Evolutionary conservation across 192 early-diverging fungal species (phyloP).

Genomic region (Umbelopsis sp.): DNA sequence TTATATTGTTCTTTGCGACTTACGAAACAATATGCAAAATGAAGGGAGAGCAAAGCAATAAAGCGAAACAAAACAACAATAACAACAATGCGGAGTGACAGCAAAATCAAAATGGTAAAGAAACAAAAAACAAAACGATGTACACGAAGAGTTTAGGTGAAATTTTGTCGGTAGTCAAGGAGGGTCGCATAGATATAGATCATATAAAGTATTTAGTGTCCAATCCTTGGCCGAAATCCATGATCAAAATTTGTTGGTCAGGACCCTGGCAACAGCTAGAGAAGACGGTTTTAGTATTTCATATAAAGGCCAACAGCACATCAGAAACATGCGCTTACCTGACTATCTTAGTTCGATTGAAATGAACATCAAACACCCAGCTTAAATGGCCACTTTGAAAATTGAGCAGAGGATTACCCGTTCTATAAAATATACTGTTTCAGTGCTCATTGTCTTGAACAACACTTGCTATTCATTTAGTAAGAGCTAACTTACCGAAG

Average conservation of each 20-base stretch:
- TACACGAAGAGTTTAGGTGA: neutral
- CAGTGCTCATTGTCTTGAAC: neutral
- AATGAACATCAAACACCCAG: constrained; percentile 97
- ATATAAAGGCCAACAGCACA: neutral
- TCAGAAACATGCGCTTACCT: constrained; percentile 41
- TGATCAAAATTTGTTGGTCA: constrained; percentile 40
- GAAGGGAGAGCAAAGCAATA: neutral
- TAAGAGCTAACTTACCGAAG: constrained; percentile 38
- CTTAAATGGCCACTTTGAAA: constrained; percentile 76
- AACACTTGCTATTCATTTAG: neutral
- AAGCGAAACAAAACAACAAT: neutral
- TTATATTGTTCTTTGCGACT: neutral
- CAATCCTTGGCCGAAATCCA: constrained; percentile 41
- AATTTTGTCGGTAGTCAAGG: neutral
- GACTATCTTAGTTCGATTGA: constrained; percentile 79
- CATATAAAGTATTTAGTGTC: constrained; percentile 29
- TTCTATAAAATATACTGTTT: constrained; percentile 15
- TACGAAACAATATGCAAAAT: constrained; percentile 9
- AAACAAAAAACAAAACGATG: constrained; percentile 16
- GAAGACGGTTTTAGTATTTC: neutral
- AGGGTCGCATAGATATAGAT: neutral
- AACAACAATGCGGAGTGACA: constrained; percentile 1
- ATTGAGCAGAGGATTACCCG: constrained; percentile 76
- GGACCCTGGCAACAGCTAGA: constrained; percentile 32
- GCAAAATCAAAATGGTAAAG: too few relatives aligned